phyloP scores from a whole-genome alignment of 495 filamentous ascomycete species.

The Trichodelitschia bisporula region DNA sequence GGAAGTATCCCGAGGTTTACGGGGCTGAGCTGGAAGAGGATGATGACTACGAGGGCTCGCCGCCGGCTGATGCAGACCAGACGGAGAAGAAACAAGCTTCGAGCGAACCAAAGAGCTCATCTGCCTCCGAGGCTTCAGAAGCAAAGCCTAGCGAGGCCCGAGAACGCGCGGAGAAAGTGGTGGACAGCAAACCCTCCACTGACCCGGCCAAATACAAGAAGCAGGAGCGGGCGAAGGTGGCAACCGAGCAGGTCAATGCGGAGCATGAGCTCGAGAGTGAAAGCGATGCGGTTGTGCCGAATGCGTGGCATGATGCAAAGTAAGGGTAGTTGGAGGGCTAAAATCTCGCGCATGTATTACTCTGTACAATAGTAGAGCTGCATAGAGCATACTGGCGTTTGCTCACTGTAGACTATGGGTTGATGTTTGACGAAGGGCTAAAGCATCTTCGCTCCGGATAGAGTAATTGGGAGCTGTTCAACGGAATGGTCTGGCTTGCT shows the following conservation, averaged over 20 bases:
- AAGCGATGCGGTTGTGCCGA: conserved; percentile 23
- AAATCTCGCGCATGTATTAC: too few species aligned
- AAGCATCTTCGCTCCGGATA: too few species aligned
- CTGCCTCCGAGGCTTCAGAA: neutral
- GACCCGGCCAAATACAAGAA: too few species aligned
- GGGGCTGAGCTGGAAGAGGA: conserved; percentile 73
- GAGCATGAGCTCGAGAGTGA: conserved; percentile 13
- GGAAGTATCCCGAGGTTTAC: conserved; percentile 73
- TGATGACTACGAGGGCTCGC: conserved; percentile 26
- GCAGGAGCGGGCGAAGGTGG: conserved; percentile 8
- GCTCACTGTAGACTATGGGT: too few species aligned
- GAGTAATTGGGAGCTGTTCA: too few species aligned
- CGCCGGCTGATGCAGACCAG: conserved; percentile 1
- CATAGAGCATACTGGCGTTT: too few species aligned
- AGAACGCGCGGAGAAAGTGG: conserved; percentile 4
- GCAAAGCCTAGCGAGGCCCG: neutral
- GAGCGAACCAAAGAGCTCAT: neutral
- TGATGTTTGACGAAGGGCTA: too few species aligned
- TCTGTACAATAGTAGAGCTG: too few species aligned
- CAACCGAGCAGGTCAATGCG: conserved; percentile 3
- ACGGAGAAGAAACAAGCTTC: neutral
- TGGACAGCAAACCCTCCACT: conserved; percentile 7
- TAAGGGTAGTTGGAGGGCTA: too few species aligned
- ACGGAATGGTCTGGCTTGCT: too few species aligned
- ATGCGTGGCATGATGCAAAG: conserved; percentile 22